A percentile compares a stretch with the other conserved stretches of the same genome.
Conservation (phyloP, 768 basidiomycete genomes). For the Phaffia australis region DNA sequence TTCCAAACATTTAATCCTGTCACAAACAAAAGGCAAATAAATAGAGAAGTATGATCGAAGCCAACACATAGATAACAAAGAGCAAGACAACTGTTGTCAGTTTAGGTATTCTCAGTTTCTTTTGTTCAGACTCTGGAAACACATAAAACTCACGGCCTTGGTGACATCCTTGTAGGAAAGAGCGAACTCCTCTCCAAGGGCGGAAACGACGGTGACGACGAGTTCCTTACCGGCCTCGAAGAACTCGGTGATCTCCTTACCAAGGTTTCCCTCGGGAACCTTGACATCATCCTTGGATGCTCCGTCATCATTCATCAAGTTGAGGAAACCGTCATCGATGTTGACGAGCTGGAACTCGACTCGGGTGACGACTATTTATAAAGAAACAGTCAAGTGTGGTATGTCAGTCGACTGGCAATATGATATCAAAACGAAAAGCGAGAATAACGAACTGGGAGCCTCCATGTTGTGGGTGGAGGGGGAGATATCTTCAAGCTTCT, state of each 20-base stretch:
- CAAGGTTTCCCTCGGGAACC: constrained; percentile 75
- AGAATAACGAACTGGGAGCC: constrained; percentile 10
- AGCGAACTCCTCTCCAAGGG: constrained; percentile 27
- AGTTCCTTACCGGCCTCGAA: constrained; percentile 57
- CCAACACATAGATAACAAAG: neutral
- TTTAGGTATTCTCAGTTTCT: neutral
- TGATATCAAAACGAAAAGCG: neutral
- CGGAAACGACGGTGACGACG: constrained; percentile 16
- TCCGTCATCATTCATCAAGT: constrained; percentile 78
- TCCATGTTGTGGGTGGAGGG: constrained; percentile 99
- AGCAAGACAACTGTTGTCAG: constrained; percentile 3
- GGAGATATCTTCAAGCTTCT: constrained; percentile 68
- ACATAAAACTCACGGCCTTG: constrained; percentile 2
- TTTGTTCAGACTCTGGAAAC: neutral
- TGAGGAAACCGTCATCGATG: constrained; percentile 83
- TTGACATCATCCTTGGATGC: constrained; percentile 83
- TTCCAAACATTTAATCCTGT: neutral
- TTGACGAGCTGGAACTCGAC: constrained; percentile 86
- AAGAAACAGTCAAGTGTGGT: constrained; percentile 51
- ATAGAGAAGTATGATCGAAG: neutral
- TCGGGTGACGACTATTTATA: constrained; percentile 52
- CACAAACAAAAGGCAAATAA: no score
- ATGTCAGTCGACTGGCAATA: constrained; percentile 33
- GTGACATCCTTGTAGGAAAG: constrained; percentile 26
- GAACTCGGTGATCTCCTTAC: constrained; percentile 52